These are phyloP conservation scores for Pyracantha coccinea DNA, from an alignment of 331 rosid genomes.

Conservation along the genomic window DNA sequence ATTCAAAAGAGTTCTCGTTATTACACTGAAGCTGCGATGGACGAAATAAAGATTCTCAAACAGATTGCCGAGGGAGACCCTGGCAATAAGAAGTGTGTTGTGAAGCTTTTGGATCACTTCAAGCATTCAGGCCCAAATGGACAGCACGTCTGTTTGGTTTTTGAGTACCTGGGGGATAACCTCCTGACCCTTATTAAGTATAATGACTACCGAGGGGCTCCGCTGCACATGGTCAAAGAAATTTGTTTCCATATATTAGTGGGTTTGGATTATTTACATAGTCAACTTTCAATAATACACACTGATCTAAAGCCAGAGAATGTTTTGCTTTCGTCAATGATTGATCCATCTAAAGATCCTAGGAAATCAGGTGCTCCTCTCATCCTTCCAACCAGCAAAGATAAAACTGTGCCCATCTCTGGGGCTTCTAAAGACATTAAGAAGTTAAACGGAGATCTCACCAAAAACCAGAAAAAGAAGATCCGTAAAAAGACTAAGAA, in stretches of 20 bases:
- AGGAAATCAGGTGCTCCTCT: slow-evolving; percentile 53
- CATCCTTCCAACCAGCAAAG: slow-evolving; percentile 35
- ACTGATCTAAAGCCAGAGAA: slow-evolving; percentile 90
- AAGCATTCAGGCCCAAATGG: slow-evolving; percentile 91
- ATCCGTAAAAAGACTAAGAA: slow-evolving; percentile 62
- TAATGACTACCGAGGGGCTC: slow-evolving; percentile 60
- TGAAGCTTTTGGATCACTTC: slow-evolving; percentile 83
- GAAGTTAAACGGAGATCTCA: slow-evolving; percentile 48
- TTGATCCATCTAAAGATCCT: slow-evolving; percentile 75
- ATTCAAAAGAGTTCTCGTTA: slow-evolving; percentile 83
- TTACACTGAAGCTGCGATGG: slow-evolving; percentile 87
- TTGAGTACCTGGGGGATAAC: slow-evolving; percentile 84
- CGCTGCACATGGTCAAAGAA: slow-evolving; percentile 64
- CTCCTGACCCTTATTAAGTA: slow-evolving; percentile 75
- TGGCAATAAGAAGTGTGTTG: slow-evolving; percentile 70
- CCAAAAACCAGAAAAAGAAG: slow-evolving; percentile 68
- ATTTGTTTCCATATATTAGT: slow-evolving; percentile 64
- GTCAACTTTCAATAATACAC: slow-evolving; percentile 68
- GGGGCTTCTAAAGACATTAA: slow-evolving; percentile 30
- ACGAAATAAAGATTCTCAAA: slow-evolving; percentile 77
- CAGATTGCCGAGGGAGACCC: slow-evolving; percentile 77
- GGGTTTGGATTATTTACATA: slow-evolving; percentile 80
- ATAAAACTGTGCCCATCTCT: slow-evolving; percentile 27
- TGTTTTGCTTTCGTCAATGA: slow-evolving; percentile 61
- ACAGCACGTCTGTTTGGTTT: slow-evolving; percentile 76